Conservation (phyloP, 1,284 basidiomycete genomes). For the Bjerkandera adusta region DNA sequence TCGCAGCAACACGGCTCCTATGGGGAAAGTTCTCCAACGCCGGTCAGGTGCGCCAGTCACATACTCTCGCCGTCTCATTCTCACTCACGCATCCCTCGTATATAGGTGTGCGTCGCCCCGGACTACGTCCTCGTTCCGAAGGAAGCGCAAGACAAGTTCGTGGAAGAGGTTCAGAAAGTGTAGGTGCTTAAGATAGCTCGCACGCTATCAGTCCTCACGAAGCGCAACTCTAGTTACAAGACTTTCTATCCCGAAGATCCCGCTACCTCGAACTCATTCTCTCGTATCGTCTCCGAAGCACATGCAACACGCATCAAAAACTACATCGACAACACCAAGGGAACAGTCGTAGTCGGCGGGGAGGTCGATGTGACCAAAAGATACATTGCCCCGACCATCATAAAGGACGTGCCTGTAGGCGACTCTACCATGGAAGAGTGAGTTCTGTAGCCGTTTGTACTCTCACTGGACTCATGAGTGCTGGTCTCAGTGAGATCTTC, state of each 20-base stretch:
- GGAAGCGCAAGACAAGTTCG: slow-evolving; percentile 60
- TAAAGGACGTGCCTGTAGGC: slow-evolving; percentile 58
- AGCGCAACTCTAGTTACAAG: slow-evolving; percentile 13
- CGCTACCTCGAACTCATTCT: slow-evolving; percentile 40
- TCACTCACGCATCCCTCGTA: not conserved
- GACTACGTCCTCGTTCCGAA: slow-evolving; percentile 80
- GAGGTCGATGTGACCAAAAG: slow-evolving; percentile 54
- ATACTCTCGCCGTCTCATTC: not conserved
- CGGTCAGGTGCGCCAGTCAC: slow-evolving; percentile 52
- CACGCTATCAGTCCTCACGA: not conserved
- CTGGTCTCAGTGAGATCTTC: slow-evolving; percentile 33
- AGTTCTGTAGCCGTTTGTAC: slow-evolving; percentile 20
- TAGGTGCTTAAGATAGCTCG: slow-evolving; percentile 28
- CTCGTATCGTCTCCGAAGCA: slow-evolving; percentile 46
- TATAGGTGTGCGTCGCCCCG: slow-evolving; percentile 56
- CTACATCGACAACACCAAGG: slow-evolving; percentile 68
- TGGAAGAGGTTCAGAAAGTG: slow-evolving; percentile 62
- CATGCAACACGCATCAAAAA: slow-evolving; percentile 64
- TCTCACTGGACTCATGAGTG: not conserved
- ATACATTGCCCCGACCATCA: slow-evolving; percentile 68
- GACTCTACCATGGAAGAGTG: slow-evolving; percentile 79
- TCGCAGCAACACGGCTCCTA: slow-evolving; percentile 64
- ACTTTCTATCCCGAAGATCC: slow-evolving; percentile 54
- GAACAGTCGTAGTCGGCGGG: slow-evolving; percentile 72
- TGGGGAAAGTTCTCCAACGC: slow-evolving; percentile 79